These are phyloP conservation scores for Candida incommunis DNA, from an alignment of 805 yeast species.

Conservation along the genomic window DNA sequence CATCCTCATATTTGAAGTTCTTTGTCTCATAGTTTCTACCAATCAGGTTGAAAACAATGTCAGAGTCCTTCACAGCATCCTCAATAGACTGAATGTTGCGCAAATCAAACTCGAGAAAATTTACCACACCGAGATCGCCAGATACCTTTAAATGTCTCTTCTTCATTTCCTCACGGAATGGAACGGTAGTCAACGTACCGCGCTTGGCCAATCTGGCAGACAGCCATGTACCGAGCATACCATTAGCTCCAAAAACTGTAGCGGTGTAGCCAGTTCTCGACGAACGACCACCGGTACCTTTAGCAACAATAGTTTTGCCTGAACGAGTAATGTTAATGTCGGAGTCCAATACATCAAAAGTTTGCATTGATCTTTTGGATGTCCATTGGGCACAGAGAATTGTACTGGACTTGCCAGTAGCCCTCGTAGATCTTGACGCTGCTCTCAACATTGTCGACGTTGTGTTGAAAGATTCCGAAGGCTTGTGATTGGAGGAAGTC, in stretches of 20 bases:
- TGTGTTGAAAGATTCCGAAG: not conserved
- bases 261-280: conserved; percentile 82
- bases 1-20: conserved; percentile 71
- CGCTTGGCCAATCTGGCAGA: conserved; percentile 64
- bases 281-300: conserved; percentile 66
- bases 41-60: conserved; percentile 66
- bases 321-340: conserved; percentile 52
- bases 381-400: too few species aligned
- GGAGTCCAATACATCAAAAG: conserved; percentile 27
- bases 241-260: conserved; percentile 74
- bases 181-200: conserved; percentile 64
- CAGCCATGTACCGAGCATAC: conserved; percentile 63
- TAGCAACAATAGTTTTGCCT: conserved; percentile 60
- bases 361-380: conserved; percentile 17
- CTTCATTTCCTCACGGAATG: conserved; percentile 70
- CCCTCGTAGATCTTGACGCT: not conserved
- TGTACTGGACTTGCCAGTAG: too few species aligned
- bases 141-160: conserved; percentile 66
- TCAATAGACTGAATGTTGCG: conserved; percentile 65
- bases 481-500: conserved; percentile 3
- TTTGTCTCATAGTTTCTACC: conserved; percentile 68
- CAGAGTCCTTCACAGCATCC: conserved; percentile 65
- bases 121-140: conserved; percentile 82
- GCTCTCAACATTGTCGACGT: conserved; percentile 1
- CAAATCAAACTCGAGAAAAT: conserved; percentile 69